Evolutionary conservation across 208 protist species (phyloP), one percentile per base, ranked within the genome.

Genomic region (Leishmania turanica): DNA sequence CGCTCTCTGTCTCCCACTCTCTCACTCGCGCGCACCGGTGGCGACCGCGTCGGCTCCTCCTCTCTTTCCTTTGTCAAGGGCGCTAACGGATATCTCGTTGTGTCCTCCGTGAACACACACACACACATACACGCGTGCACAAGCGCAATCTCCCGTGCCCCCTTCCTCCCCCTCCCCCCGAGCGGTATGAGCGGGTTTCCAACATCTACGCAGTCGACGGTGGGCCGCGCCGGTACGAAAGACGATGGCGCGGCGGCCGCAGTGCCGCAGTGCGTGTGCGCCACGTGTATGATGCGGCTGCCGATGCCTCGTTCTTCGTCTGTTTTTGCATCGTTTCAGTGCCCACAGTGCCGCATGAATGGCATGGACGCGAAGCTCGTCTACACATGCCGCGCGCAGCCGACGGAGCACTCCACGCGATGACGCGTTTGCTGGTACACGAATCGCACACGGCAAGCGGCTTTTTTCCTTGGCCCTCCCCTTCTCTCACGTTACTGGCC

Each of bases 291-390:
- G 68, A 87, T 90, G 45, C 85, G 86, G 17, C 69, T 93, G 42
- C 78, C 83, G 37, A 86, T 96, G 40, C 95, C 95, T 3, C 87
- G 92, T 17, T 77, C 93, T 15, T 86, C 88, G 34, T 75, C 87
- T 15, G 85, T 81, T 24, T 87, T 85, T 62, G 89, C 88, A 37
- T 87, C 90, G 17, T 93, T 93, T 87, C 94, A 96, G 80, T 97
- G 94, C 78, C 87, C 89, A 24, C 88, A 96, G 75, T 97, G 94
- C 64, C 86, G 91, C 13, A 87, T 96, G 88, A 84, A 87, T n/a
- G 93, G 92, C 8, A 81, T 81, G 56, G 94, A 97, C 60, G 88
- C 91, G 40, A 96, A 96, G 84, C 78, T 96, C 60, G 85, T 97
- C 19, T 96, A 96, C 85, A 95, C 88, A 1, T 76, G 87, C 11